Base-by-base conservation (phyloP, 176 grass and related monocot species). In the Olyra latifolia region DNA sequence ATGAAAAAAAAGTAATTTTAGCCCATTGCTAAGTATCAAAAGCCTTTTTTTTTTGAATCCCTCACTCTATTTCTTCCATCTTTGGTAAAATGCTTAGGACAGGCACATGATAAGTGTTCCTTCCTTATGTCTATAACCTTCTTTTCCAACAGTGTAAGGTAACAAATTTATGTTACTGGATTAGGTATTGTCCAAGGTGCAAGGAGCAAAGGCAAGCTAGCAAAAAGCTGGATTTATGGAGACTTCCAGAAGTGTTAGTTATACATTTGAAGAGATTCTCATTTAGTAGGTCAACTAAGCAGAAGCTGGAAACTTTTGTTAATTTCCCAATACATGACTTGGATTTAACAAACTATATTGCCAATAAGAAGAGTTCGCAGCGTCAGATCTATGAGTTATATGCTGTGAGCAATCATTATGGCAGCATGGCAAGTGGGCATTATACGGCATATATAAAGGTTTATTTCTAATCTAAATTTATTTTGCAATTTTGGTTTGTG, bases 221-320 rank as follows among this genome's bases (percentile, higher is more conserved):
- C 91, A 99, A 99, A 93, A 99, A 99, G 66, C 78, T 99, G 16
- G 96, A 99, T 68, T 85, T 99, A 38, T 99, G 96, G 96, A 99
- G 93, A 83, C 96, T 99, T 77, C 96, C 96, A 19, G 88, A 99
- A 70, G 96, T 99, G 39, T 76, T 99, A 76, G 96, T 99, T 72
- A 99, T 99, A 86, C 92, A 99, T 87, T 83, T 99, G 57, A 99
- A 99, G 69, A 95, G 96, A 76, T 99, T 99, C 80, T 99, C 93
- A 4, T 99, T 99, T 73, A 99, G 90, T 58, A 89, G 93, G 53
- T 93, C 92, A 62, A 95, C 90, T 61, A 99, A 95, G 77, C 96
- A 99, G 35, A 99, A 99, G 47, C 74, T 95, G 59, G 96, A 99
- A 80, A 93, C 82, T 62, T 99, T 95, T 86, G 93, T 99, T 32